phyloP scores from a whole-genome alignment of 2,329 filamentous ascomycete species.

The Tolypocladium album region DNA sequence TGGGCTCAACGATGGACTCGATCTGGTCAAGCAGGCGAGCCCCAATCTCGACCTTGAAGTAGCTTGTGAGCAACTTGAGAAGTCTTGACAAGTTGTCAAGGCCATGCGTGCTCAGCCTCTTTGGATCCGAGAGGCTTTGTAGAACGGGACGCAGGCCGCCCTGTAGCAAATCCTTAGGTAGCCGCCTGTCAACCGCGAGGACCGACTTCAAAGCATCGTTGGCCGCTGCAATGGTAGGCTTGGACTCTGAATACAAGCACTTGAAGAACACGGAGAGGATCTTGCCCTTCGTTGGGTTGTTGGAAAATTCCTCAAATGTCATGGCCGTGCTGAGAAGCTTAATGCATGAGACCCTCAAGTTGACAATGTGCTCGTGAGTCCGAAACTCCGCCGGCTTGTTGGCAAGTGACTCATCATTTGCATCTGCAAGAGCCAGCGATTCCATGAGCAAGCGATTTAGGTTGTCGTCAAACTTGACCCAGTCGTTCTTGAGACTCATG shows the following conservation, averaged over 20 bases:
- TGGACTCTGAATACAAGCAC: constrained; percentile 85
- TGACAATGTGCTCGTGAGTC: constrained; percentile 91
- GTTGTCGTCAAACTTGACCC: constrained; percentile 85
- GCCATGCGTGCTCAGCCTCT: constrained; percentile 78
- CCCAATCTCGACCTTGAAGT: constrained; percentile 98
- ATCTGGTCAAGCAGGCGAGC: constrained; percentile 88
- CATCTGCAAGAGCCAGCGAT: constrained; percentile 85
- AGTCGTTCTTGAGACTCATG: constrained; percentile 76
- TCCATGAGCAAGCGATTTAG: constrained; percentile 87
- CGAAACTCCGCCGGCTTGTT: constrained; percentile 90
- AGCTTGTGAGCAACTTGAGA: constrained; percentile 85
- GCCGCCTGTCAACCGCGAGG: constrained; percentile 75
- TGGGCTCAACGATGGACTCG: constrained; percentile 76
- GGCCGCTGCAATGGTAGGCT: constrained; percentile 85
- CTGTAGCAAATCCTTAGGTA: constrained; percentile 92
- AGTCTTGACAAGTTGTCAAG: constrained; percentile 85
- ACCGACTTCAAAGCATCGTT: constrained; percentile 85
- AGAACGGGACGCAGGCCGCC: constrained; percentile 91
- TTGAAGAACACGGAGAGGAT: constrained; percentile 98
- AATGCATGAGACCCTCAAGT: constrained; percentile 84
- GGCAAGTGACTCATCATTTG: constrained; percentile 83
- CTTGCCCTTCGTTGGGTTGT: constrained; percentile 51
- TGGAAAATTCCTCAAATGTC: constrained; percentile 82
- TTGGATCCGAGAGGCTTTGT: constrained; percentile 88
- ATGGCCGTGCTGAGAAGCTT: constrained; percentile 88